A percentile compares a stretch with the other conserved stretches of the same genome.
Conservation (phyloP, 352 stramenopile species). For the Globisporangium middletonii region DNA sequence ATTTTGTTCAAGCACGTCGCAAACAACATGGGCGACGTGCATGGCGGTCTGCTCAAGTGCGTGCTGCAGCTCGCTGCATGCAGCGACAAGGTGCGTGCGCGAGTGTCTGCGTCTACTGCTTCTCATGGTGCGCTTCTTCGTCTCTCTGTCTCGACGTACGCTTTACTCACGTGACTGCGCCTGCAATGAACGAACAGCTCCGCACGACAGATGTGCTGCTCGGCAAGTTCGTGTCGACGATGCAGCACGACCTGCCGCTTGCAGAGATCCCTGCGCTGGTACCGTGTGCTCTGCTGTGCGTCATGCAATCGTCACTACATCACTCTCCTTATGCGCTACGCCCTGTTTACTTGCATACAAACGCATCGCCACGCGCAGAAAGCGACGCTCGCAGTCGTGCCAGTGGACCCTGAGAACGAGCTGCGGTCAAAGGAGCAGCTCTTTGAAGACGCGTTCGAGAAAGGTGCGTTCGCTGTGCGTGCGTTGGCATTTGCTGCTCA, state of each 20-base stretch:
- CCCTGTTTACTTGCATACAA: neutral
- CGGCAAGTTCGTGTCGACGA: constrained; percentile 28
- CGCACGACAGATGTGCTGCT: constrained; percentile 45
- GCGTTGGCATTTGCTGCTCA: neutral
- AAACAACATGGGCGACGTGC: constrained; percentile 37
- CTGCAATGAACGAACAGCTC: constrained; percentile 23
- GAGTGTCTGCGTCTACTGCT: neutral
- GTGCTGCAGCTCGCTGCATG: constrained; percentile 68
- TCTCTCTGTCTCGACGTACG: neutral
- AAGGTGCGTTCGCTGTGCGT: constrained; percentile 11
- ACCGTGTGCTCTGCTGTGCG: neutral
- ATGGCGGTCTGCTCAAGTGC: constrained; percentile 64
- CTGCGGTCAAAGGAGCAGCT: constrained; percentile 30
- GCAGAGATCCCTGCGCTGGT: constrained; percentile 46
- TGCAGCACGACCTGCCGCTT: constrained; percentile 33
- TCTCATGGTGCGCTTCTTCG: neutral
- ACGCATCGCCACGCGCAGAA: constrained; percentile 17
- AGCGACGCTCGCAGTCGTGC: constrained; percentile 55
- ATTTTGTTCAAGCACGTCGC: constrained; percentile 1
- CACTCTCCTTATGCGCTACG: neutral
- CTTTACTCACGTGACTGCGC: neutral
- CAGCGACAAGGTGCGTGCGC: constrained; percentile 54
- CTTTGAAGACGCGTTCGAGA: constrained; percentile 51
- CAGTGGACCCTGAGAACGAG: constrained; percentile 25
- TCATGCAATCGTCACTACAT: neutral